These are phyloP conservation scores for Rhodotorula sp. DNA, from an alignment of 1,284 basidiomycete genomes.

Conservation along the genomic window DNA sequence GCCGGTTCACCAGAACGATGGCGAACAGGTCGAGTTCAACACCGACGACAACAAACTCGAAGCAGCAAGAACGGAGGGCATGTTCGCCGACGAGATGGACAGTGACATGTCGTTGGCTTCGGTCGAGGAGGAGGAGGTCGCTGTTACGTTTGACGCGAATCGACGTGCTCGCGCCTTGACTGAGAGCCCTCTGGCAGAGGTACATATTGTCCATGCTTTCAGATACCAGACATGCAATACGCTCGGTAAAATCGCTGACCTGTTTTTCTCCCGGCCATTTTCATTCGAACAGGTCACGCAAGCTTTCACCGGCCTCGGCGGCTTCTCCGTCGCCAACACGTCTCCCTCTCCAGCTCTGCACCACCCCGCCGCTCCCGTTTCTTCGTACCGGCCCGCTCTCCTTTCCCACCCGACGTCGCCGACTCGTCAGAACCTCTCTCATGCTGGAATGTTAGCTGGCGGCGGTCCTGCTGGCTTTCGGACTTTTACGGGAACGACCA, in stretches of 20 bases:
- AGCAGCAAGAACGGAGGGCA: neutral
- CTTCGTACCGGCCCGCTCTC: neutral
- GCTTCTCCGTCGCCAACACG: conserved; percentile 26
- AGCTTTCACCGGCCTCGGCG: conserved; percentile 35
- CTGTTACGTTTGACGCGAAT: conserved; percentile 4
- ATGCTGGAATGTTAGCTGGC: neutral
- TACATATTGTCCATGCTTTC: neutral
- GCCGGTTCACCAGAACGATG: conserved; percentile 1
- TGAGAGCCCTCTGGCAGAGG: conserved; percentile 33
- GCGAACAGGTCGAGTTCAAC: neutral
- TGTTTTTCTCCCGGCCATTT: accelerated
- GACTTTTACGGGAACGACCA: conserved; percentile 23
- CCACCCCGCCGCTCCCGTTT: neutral
- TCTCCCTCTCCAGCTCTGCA: conserved; percentile 9
- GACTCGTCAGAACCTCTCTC: conserved; percentile 5
- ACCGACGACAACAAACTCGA: neutral
- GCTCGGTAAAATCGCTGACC: neutral
- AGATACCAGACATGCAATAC: neutral
- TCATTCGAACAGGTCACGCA: conserved; percentile 22
- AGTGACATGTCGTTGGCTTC: neutral
- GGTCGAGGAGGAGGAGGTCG: neutral
- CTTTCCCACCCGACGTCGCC: conserved; percentile 12
- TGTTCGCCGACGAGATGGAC: conserved; percentile 15
- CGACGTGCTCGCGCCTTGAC: conserved; percentile 28
- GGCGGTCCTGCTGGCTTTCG: conserved; percentile 4